Evolutionary conservation across 2,329 filamentous ascomycete species (phyloP), one percentile per base, ranked within the genome.

Genomic region (Calonectria honghensis): DNA sequence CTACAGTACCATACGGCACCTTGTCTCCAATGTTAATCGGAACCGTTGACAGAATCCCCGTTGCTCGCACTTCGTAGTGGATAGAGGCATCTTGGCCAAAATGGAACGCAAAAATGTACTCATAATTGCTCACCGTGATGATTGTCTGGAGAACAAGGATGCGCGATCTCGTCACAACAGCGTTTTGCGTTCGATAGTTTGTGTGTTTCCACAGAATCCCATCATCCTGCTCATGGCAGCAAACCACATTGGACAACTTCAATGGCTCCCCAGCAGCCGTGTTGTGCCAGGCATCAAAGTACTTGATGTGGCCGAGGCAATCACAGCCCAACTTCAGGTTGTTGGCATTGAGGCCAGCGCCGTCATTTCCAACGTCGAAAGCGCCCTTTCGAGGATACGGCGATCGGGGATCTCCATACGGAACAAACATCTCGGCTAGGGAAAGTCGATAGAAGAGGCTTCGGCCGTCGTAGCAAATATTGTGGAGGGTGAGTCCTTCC

Each of bases 291-390:
- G 76, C 84, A 35, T 84, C 81, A 66, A 86, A 84, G 51, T 86
- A 86, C 16, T 83, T 83, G 80, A 93, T 93, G 0, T 89, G 86
- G 4, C 93, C 78, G 0, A 81, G 73, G n/a, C 79, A 81, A 79
- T 94, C 93, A 72, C 93, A 94, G 6, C 93, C 92, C 0, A 94
- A 86, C 6, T 87, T 85, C 0, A 95, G 87, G 73, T 94, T 93
- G 82, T 94, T 94, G 13, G 92, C 91, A 72, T 89, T 91, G 74
- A 91, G 88, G 1, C 93, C 93, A 5, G 90, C 90, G 5, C 92
- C 93, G 32, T 90, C 91, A 68, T 94, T 91, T 2, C 93, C 93
- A 65, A 94, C 89, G 76, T 95, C 93, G 74, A 95, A 94, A 0
- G 93, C 93, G 13, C 90, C 90, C 80, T 94, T 94, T 37, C 92